Evolutionary conservation across 805 yeast species (phyloP).

Genomic region (Scheffersomyces stipitis): DNA sequence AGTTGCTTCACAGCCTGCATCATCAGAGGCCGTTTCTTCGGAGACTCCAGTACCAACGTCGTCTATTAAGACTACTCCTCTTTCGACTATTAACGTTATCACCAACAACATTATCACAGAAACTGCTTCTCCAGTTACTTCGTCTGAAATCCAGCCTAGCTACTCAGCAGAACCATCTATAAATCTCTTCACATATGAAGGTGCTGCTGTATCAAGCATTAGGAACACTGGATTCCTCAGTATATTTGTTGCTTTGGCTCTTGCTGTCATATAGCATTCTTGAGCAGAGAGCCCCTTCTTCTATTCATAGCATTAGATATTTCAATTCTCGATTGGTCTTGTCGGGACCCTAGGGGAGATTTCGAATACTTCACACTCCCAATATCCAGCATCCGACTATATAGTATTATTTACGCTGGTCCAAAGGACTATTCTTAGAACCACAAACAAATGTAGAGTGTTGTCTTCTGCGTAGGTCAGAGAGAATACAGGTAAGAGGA

Average conservation of each 20-base stretch:
- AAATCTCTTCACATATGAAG: constrained; percentile 25
- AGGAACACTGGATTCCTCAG: constrained; percentile 25
- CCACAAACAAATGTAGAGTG: too few relatives aligned
- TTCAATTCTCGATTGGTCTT: too few relatives aligned
- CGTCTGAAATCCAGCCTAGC: not conserved
- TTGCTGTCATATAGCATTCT: not conserved
- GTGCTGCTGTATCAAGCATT: constrained; percentile 22
- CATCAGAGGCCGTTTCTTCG: constrained; percentile 3
- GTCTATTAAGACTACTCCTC: constrained; percentile 8
- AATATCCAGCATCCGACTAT: too few relatives aligned
- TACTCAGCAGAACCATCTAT: constrained; percentile 10
- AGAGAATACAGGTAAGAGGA: too few relatives aligned
- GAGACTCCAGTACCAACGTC: constrained; percentile 7
- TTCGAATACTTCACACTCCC: too few relatives aligned
- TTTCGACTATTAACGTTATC: constrained; percentile 38
- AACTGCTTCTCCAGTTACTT: constrained; percentile 18
- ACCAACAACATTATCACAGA: constrained; percentile 41
- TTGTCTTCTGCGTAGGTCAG: too few relatives aligned
- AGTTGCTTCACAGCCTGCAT: not conserved
- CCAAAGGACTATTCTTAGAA: too few relatives aligned
- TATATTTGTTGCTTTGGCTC: constrained; percentile 12
- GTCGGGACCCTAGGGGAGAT: too few relatives aligned
- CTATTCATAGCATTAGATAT: too few relatives aligned
- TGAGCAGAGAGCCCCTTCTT: too few relatives aligned
- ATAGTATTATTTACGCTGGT: too few relatives aligned